These are phyloP conservation scores for Chaetomium cochliodes DNA, from an alignment of 495 filamentous ascomycete genomes.

Conservation along the genomic window DNA sequence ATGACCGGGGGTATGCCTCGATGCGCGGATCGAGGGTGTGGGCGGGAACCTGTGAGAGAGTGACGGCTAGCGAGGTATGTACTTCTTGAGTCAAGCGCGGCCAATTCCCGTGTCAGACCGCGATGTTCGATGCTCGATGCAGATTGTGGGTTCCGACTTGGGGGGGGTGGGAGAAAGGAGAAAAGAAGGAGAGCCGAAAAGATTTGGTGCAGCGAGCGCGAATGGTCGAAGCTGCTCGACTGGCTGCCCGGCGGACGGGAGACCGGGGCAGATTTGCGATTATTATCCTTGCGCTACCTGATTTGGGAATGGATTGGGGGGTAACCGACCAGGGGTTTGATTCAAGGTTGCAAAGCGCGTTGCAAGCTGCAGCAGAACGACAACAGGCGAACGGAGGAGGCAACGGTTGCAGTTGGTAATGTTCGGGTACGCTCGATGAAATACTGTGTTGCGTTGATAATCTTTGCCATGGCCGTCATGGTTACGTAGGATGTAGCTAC, in stretches of 20 bases:
- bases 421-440: not conserved
- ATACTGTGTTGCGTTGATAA: not conserved
- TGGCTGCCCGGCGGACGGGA: constrained; percentile 22
- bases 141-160: not conserved
- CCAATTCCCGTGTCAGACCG: constrained; percentile 5
- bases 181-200: constrained; percentile 18
- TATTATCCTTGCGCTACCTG: constrained; percentile 30
- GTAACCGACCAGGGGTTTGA: constrained; percentile 16
- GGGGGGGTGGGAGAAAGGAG: constrained; percentile 4
- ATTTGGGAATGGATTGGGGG: constrained; percentile 24
- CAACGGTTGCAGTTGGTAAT: not conserved
- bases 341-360: constrained; percentile 26
- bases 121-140: constrained; percentile 4
- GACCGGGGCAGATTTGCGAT: constrained; percentile 33
- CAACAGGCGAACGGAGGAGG: not conserved
- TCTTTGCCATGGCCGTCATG: no score
- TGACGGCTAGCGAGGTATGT: not conserved
- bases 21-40: constrained; percentile 19
- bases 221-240: constrained; percentile 23
- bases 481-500: no score
- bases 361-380: constrained; percentile 13
- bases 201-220: constrained; percentile 22
- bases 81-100: not conserved
- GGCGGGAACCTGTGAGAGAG: constrained; percentile 16
- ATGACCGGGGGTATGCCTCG: constrained; percentile 15